Evolutionary conservation across 176 grass and related monocot species (phyloP), one percentile per base, ranked within the genome.

Genomic region (Carex pumila): DNA sequence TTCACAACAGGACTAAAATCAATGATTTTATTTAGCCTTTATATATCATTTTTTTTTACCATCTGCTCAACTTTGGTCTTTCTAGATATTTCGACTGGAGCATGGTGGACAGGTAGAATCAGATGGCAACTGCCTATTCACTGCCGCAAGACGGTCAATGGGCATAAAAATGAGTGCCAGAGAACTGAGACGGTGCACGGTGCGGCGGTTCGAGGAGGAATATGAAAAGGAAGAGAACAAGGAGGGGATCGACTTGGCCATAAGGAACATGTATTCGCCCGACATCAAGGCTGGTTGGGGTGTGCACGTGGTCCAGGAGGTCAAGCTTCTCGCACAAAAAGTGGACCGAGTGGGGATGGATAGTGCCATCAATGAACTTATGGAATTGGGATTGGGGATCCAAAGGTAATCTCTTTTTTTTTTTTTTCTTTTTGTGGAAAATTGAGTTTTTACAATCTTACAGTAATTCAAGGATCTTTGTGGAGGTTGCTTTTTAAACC

Each of bases 121-220:
- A 61, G 93, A 98, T 34, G 91, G 96, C 15, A 98, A 98, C 86
- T 98, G 96, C 86, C 89, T 95, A 65, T 98, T 98, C 85, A 93
- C 96, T 7, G 91, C 96, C 3, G 91, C 87, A 0, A 86, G 91
- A 47, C 88, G 83, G 83, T 91, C 91, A 30, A 90, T 94, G 41
- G 71, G 85, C 3, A 47, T 87, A 41, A 93, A 95, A 87, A 79
- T 84, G 74, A 84, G 82, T 7, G 85, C 91, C 32, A 87, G 92
- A 45, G 91, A 93, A 55, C 88, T 98, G 83, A 85, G 92, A 84
- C 90, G 88, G 65, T 89, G 92, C 80, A 80, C 73, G 18, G 92
- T 93, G 56, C 89, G 86, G 79, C 82, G 89, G 0, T 98, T 94
- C 79, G 4, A 65, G 11, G 85, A 89, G 72, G 89, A 94, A 31